These are phyloP conservation scores for Lepidium sativum DNA, from an alignment of 345 rosid species.

Conservation along the genomic window DNA sequence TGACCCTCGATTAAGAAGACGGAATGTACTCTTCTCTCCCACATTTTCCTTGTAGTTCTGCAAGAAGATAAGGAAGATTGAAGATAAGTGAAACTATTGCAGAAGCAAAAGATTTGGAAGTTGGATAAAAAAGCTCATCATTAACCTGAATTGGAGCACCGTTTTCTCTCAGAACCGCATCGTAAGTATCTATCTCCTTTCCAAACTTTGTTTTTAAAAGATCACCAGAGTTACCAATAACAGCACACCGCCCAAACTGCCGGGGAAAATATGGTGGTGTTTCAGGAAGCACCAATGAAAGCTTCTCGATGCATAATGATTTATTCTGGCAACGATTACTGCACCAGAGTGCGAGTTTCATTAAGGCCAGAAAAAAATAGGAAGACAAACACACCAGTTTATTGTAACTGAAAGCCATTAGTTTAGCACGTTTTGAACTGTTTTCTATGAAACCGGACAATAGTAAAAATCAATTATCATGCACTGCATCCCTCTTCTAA, in stretches of 20 bases:
- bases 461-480: not conserved
- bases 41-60: conserved; percentile 73
- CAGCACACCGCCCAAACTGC: conserved; percentile 86
- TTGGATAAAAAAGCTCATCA: not conserved
- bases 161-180: conserved; percentile 82
- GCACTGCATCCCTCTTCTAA: not conserved
- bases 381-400: not conserved
- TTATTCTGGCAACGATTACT: conserved; percentile 74
- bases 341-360: conserved; percentile 23
- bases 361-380: not conserved
- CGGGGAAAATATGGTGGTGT: conserved; percentile 71
- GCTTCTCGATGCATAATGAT: conserved; percentile 78
- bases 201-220: conserved; percentile 84
- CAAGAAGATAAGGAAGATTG: conserved; percentile 1
- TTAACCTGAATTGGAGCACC: conserved; percentile 87
- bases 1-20: conserved; percentile 92
- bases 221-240: conserved; percentile 95
- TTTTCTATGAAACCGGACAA: not conserved
- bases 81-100: not conserved
- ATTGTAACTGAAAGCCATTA: not conserved
- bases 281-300: conserved; percentile 76
- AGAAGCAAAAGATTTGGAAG: not conserved
- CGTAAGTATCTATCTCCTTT: conserved; percentile 77
- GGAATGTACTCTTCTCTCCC: conserved; percentile 81
- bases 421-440: not conserved